These are phyloP conservation scores for Globisporangium takayamanum DNA, from an alignment of 352 stramenopile species.

Conservation along the genomic window DNA sequence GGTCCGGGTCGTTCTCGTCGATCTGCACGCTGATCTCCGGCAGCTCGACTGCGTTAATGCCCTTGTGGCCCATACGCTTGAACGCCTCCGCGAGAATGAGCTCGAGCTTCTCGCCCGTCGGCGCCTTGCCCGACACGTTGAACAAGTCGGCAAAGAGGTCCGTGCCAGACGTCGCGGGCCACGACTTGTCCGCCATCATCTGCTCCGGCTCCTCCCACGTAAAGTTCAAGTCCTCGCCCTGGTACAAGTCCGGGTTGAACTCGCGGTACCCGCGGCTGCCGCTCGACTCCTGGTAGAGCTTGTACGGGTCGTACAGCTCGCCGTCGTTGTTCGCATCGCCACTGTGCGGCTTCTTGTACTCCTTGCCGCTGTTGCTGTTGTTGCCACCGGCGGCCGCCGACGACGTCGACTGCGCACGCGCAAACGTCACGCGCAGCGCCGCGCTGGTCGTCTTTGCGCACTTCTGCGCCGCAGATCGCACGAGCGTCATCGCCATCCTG, in stretches of 20 bases:
- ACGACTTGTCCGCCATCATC: slow-evolving; percentile 88
- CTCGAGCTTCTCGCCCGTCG: slow-evolving; percentile 55
- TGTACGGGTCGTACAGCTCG: slow-evolving; percentile 77
- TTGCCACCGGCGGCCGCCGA: not conserved
- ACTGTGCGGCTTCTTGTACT: slow-evolving; percentile 17
- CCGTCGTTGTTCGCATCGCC: slow-evolving; percentile 7
- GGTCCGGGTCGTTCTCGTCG: slow-evolving; percentile 59
- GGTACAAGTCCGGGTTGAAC: slow-evolving; percentile 67
- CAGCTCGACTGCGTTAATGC: slow-evolving; percentile 64
- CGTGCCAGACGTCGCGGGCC: slow-evolving; percentile 67
- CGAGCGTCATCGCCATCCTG: slow-evolving; percentile 35
- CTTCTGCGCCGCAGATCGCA: slow-evolving; percentile 31
- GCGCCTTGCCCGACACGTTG: slow-evolving; percentile 58
- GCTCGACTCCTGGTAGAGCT: slow-evolving; percentile 68
- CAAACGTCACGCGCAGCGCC: slow-evolving; percentile 11
- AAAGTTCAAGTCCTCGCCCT: slow-evolving; percentile 42
- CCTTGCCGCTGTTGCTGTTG: not conserved
- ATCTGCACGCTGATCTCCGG: slow-evolving; percentile 69
- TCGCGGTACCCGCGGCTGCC: slow-evolving; percentile 69
- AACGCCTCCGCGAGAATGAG: slow-evolving; percentile 69
- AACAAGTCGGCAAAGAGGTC: slow-evolving; percentile 79
- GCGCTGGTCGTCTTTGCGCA: slow-evolving; percentile 19
- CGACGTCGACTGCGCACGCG: slow-evolving; percentile 9
- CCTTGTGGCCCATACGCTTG: slow-evolving; percentile 67
- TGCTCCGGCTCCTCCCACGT: slow-evolving; percentile 71